Conservation (phyloP, 768 basidiomycete genomes). For the Auricularia cornea region DNA sequence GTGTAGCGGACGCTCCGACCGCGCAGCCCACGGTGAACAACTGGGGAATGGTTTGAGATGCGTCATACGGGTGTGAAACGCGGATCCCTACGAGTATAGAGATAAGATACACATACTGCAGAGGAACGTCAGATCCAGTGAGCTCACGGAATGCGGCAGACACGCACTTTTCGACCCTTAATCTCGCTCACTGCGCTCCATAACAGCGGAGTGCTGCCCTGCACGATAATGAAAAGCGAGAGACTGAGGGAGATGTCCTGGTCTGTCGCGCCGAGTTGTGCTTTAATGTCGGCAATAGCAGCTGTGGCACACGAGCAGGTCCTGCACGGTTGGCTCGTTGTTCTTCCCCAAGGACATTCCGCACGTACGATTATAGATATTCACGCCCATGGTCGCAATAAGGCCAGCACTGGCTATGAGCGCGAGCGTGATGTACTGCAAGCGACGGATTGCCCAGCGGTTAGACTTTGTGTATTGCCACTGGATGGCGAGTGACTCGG, state of each 20-base stretch:
- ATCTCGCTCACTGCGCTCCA: conserved; percentile 71
- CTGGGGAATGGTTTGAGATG: conserved; percentile 16
- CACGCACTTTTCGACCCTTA: conserved; percentile 58
- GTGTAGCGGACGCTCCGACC: conserved; percentile 46
- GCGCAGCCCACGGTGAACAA: conserved; percentile 45
- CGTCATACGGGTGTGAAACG: too few species aligned
- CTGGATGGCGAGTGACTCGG: too few species aligned
- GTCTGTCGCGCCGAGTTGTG: conserved; percentile 49
- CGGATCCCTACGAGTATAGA: conserved; percentile 15
- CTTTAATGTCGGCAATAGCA: conserved; percentile 51
- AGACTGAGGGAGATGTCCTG: conserved; percentile 59
- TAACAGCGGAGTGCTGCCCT: conserved; percentile 56
- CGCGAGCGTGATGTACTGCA: conserved; percentile 37
- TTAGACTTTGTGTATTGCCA: too few species aligned
- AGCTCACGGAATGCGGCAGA: not conserved
- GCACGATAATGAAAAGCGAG: conserved; percentile 64
- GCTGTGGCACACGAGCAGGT: conserved; percentile 31
- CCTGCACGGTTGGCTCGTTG: not conserved
- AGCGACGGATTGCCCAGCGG: too few species aligned
- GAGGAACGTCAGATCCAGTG: not conserved
- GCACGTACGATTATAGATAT: conserved; percentile 54
- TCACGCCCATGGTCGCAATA: conserved; percentile 49
- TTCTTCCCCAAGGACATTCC: conserved; percentile 8
- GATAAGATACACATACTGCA: conserved; percentile 18
- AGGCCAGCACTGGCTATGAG: conserved; percentile 46